Evolutionary conservation across 768 basidiomycete species (phyloP).

Genomic region (Tricholoma bakamatsutake): DNA sequence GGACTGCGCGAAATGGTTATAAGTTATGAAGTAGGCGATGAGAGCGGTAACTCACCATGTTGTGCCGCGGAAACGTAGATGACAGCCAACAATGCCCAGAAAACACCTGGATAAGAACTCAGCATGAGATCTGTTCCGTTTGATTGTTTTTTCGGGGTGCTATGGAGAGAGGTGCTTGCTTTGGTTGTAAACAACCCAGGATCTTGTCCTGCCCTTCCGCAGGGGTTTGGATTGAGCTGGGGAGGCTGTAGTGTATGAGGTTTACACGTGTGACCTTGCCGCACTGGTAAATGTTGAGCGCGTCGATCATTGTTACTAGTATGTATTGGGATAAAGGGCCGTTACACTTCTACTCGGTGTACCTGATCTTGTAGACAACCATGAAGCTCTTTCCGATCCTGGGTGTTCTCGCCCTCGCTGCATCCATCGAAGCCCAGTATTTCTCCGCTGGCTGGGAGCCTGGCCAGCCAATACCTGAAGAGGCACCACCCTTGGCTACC

Average conservation of each 20-base stretch:
- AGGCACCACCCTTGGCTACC: constrained; percentile 9
- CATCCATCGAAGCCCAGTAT: constrained; percentile 55
- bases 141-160: background rate
- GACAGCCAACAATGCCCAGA: constrained; percentile 10
- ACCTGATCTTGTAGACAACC: constrained; percentile 15
- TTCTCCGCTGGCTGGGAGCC: constrained; percentile 81
- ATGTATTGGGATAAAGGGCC: too few species aligned
- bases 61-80: constrained; percentile 20
- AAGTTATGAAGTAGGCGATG: background rate
- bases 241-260: background rate
- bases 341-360: background rate
- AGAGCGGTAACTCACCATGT: constrained; percentile 30
- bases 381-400: constrained; percentile 44
- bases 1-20: constrained; percentile 38
- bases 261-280: background rate
- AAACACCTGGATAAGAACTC: constrained; percentile 2
- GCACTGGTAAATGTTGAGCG: too few species aligned
- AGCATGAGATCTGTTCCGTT: constrained; percentile 4
- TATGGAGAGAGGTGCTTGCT: background rate
- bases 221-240: background rate
- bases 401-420: constrained; percentile 31
- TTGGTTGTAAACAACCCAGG: background rate
- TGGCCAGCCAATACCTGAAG: constrained; percentile 47
- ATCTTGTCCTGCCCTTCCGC: background rate
- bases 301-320: background rate